Evolutionary conservation across 768 basidiomycete genomes (phyloP).

Genomic region (Lentinula guzmanii): DNA sequence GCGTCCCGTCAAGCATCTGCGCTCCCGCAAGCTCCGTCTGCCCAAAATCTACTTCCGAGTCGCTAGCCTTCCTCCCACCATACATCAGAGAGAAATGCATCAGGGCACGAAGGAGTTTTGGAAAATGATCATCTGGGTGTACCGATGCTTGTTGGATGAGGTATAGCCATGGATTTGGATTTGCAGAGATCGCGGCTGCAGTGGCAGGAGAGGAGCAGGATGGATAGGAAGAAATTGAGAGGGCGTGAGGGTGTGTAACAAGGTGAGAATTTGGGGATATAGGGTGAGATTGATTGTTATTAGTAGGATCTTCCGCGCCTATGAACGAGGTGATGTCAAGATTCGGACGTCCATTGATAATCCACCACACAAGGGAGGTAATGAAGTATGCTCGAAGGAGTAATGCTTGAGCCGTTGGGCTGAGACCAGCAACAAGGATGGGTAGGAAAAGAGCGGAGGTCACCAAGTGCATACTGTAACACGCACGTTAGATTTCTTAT

Average conservation of each 20-base stretch:
- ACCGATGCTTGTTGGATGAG: slow-evolving; percentile 46
- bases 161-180: slow-evolving; percentile 57
- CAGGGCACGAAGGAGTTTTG: slow-evolving; percentile 44
- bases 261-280: slow-evolving; percentile 22
- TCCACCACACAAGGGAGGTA: slow-evolving; percentile 43
- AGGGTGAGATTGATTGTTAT: slow-evolving; percentile 30
- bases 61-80: slow-evolving; percentile 27
- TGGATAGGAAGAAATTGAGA: slow-evolving; percentile 22
- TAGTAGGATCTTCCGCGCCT: slow-evolving; percentile 9
- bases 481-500: slow-evolving; percentile 7
- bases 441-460: slow-evolving; percentile 62
- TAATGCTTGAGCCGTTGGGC: slow-evolving; percentile 36
- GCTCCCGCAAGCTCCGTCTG: slow-evolving; percentile 41
- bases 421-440: slow-evolving; percentile 35
- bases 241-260: slow-evolving; percentile 6
- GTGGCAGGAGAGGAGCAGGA: slow-evolving; percentile 15
- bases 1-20: slow-evolving; percentile 52
- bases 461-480: slow-evolving; percentile 53
- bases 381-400: slow-evolving; percentile 59
- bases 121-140: slow-evolving; percentile 54
- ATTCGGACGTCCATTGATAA: slow-evolving; percentile 48
- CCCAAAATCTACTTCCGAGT: slow-evolving; percentile 18
- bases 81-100: slow-evolving; percentile 39
- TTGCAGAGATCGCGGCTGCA: background rate
- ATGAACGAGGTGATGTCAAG: slow-evolving; percentile 49